Base-by-base conservation (phyloP, 2,329 filamentous ascomycete species). In the Botrytis cinerea region DNA sequence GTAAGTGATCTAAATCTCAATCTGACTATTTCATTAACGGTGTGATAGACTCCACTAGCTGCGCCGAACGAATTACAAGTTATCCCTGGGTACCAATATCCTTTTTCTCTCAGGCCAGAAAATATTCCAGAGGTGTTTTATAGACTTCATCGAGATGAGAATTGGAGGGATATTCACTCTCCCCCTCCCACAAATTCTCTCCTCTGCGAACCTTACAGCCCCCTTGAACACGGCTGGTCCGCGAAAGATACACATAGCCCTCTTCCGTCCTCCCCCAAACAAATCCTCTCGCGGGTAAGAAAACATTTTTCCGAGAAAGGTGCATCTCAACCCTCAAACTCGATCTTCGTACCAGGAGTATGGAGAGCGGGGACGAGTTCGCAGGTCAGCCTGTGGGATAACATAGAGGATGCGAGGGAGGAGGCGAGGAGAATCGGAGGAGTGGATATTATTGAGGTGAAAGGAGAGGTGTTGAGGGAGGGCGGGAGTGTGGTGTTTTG, bases 331-430 rank as follows among this genome's bases (percentile, higher is more conserved):
- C 51, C 64, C 8, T 43, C 35, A 5, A 9, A 25, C 1, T 68
- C 64, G 8, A 68, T 68, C 8, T 68, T 68, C 25, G 64, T 68
- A 3, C 64, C 64, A 2, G 64, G 64, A 6, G 38, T 57, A 22
- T 68, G 64, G 64, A 43, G 38, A 7, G 2, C 32, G 7, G 51
- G 32, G 16, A 54, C 18, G 14, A 14, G 20, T 43, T 57, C 64
- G 5, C 25, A 25, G 9, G 25, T 68, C 7, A 68, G 64, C 57
- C 25, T 68, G 22, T 68, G 32, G 25, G 64, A 68, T 43, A 32
- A 54, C 16, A 2, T 8, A 20, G 46, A 68, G 25, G 64, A 68
- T 68, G 64, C 64, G 16, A 0, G 40, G 25, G 48, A 68, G 16
- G 64, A 68, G 20, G 64, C 9, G 35, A 28, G 5, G 32, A 40